Evolutionary conservation across 139 green algal species (phyloP).

Genomic region (Choricystis sp.): DNA sequence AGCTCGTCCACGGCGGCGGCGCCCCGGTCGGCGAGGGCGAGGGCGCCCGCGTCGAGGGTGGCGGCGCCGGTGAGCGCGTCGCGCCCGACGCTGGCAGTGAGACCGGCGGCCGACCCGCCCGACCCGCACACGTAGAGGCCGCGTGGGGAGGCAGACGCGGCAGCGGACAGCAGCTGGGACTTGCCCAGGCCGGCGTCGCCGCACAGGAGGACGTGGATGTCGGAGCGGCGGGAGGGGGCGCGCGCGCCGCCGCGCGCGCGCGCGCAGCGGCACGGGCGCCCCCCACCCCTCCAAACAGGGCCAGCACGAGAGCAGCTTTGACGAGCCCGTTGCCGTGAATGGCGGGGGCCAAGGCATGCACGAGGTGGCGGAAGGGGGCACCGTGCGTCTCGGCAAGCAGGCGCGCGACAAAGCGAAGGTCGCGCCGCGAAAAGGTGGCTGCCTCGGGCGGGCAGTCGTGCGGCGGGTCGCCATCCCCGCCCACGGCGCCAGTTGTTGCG

Average conservation of each 20-base stretch:
- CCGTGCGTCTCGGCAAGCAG: conserved; percentile 46
- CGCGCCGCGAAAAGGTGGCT: conserved; percentile 35
- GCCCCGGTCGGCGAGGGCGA: conserved; percentile 71
- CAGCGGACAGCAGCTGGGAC: conserved; percentile 73
- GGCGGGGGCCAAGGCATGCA: conserved; percentile 63
- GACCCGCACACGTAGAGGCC: conserved; percentile 89
- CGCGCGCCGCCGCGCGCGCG: background rate
- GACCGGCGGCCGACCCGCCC: conserved; percentile 45
- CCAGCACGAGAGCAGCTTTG: conserved; percentile 77
- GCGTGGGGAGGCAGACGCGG: conserved; percentile 44
- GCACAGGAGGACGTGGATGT: conserved; percentile 74
- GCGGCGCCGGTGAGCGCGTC: conserved; percentile 46
- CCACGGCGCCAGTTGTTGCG: conserved; percentile 2
- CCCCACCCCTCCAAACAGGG: conserved; percentile 69
- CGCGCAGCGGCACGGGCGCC: conserved; percentile 20
- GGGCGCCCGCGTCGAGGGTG: conserved; percentile 71
- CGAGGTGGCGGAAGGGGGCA: conserved; percentile 56
- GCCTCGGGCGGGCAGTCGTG: conserved; percentile 12
- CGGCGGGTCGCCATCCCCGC: background rate
- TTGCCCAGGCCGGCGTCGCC: conserved; percentile 80
- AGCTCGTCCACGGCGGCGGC: conserved; percentile 90
- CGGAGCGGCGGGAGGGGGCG: conserved; percentile 2
- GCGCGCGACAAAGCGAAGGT: conserved; percentile 70
- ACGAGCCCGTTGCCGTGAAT: conserved; percentile 83
- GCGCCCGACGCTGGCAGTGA: conserved; percentile 64